Percentiles rank a stretch among this genome's conserved stretches.
These are phyloP conservation scores for Melanopsichium pennsylvanicum DNA, from an alignment of 1,284 basidiomycete species.

Conservation along the genomic window DNA sequence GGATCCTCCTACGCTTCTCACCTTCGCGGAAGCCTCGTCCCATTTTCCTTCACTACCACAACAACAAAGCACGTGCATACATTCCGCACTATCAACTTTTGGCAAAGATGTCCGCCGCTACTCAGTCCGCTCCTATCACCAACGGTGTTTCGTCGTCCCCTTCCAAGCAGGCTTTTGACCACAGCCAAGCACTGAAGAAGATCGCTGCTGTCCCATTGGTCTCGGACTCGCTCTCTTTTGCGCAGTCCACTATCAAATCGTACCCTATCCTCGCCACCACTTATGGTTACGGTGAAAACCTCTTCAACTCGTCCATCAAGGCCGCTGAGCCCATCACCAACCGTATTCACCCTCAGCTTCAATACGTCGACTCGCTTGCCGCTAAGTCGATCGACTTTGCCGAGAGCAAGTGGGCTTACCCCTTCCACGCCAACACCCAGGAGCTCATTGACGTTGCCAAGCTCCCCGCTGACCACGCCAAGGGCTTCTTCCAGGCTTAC, in stretches of 20 bases:
- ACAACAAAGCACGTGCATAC: slow-evolving; percentile 1
- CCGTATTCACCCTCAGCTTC: slow-evolving; percentile 58
- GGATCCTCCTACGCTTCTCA: not conserved
- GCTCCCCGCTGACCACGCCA: slow-evolving; percentile 51
- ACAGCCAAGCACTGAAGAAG: slow-evolving; percentile 53
- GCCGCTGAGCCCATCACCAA: slow-evolving; percentile 55
- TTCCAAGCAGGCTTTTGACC: slow-evolving; percentile 38
- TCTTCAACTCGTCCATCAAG: slow-evolving; percentile 49
- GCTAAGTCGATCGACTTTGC: slow-evolving; percentile 60
- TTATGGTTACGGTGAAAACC: slow-evolving; percentile 52
- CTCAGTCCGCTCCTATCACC: slow-evolving; percentile 31
- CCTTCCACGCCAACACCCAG: slow-evolving; percentile 60
- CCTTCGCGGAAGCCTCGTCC: not conserved
- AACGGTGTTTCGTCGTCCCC: slow-evolving; percentile 37
- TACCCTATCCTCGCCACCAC: slow-evolving; percentile 54
- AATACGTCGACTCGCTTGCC: slow-evolving; percentile 53
- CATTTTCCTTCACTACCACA: not conserved
- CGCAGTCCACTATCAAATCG: slow-evolving; percentile 55
- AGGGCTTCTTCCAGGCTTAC: slow-evolving; percentile 45
- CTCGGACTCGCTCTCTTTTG: slow-evolving; percentile 53
- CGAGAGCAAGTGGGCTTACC: slow-evolving; percentile 62
- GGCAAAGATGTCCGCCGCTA: slow-evolving; percentile 42
- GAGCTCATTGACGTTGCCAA: slow-evolving; percentile 53
- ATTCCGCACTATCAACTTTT: not conserved
- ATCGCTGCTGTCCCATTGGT: slow-evolving; percentile 57